Conservation (phyloP, 768 basidiomycete species). For the Serpula lacrymans region DNA sequence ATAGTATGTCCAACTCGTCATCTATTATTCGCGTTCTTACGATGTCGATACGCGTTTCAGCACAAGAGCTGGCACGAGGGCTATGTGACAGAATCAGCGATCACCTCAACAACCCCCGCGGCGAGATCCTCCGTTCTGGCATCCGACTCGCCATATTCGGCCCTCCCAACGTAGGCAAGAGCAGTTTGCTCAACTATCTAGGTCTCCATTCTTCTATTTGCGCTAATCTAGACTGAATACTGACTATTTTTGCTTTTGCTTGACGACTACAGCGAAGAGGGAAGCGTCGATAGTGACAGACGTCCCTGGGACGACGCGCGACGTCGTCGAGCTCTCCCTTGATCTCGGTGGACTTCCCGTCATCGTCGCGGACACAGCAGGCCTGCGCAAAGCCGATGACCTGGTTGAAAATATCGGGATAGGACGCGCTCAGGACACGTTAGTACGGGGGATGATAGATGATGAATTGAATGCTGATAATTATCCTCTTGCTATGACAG, state of each 20-base stretch:
- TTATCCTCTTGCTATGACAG: constrained; percentile 34
- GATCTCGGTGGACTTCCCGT: constrained; percentile 88
- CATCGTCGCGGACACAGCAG: constrained; percentile 82
- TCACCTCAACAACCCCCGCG: constrained; percentile 63
- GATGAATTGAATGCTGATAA: not conserved
- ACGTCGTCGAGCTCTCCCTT: constrained; percentile 79
- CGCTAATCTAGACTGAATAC: not conserved
- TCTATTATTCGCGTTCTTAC: not conserved
- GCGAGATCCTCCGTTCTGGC: constrained; percentile 82
- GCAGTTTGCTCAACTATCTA: constrained; percentile 80
- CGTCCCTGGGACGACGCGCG: constrained; percentile 86
- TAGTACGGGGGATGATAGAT: constrained; percentile 22
- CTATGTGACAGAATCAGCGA: constrained; percentile 50
- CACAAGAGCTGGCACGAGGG: constrained; percentile 43
- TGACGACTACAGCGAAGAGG: constrained; percentile 76
- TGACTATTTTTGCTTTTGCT: no score
- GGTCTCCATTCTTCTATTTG: constrained; percentile 37
- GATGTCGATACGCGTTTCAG: constrained; percentile 31
- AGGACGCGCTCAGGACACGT: constrained; percentile 68
- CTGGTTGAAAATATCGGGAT: constrained; percentile 81
- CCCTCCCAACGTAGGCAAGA: constrained; percentile 94
- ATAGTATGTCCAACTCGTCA: constrained; percentile 42
- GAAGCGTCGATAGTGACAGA: constrained; percentile 89
- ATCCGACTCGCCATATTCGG: constrained; percentile 86
- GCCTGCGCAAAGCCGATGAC: constrained; percentile 65